These are phyloP conservation scores for Podochytrium sp. DNA, from an alignment of 192 early-diverging fungal species.

Conservation along the genomic window DNA sequence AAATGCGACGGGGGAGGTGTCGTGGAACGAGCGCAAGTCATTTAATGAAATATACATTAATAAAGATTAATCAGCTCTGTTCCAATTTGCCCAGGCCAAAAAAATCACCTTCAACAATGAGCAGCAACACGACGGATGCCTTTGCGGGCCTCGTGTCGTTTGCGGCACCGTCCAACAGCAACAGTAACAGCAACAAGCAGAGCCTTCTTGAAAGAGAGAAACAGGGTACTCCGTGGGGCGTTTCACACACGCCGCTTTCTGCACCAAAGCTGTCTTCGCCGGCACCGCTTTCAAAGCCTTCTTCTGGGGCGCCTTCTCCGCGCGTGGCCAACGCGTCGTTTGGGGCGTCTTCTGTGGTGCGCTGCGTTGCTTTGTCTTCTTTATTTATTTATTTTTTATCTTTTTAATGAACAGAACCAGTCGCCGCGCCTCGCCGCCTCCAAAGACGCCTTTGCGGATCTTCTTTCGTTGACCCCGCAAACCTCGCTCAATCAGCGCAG, in stretches of 20 bases:
- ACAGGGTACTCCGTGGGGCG: neutral
- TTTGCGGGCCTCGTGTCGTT: constrained; percentile 18
- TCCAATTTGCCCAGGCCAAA: too few relatives aligned
- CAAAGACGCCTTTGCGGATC: constrained; percentile 12
- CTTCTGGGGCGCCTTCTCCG: neutral
- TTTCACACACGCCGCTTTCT: neutral
- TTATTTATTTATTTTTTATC: too few relatives aligned
- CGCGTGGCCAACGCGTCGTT: too few relatives aligned
- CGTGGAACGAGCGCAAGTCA: too few relatives aligned
- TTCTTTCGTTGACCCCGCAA: neutral
- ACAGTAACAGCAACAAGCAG: neutral
- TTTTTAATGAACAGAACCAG: too few relatives aligned
- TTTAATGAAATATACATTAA: too few relatives aligned
- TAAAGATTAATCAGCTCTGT: too few relatives aligned
- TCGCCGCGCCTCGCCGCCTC: neutral
- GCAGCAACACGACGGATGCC: neutral
- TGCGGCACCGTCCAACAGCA: neutral
- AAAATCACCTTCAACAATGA: too few relatives aligned
- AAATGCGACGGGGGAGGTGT: too few relatives aligned
- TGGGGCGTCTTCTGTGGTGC: neutral
- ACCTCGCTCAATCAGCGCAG: neutral
- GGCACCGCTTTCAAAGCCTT: neutral
- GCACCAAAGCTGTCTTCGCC: neutral
- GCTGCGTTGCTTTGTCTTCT: neutral
- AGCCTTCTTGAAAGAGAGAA: neutral